Conservation (phyloP, 1,139 yeast species). For the Candida sanyaensis region DNA sequence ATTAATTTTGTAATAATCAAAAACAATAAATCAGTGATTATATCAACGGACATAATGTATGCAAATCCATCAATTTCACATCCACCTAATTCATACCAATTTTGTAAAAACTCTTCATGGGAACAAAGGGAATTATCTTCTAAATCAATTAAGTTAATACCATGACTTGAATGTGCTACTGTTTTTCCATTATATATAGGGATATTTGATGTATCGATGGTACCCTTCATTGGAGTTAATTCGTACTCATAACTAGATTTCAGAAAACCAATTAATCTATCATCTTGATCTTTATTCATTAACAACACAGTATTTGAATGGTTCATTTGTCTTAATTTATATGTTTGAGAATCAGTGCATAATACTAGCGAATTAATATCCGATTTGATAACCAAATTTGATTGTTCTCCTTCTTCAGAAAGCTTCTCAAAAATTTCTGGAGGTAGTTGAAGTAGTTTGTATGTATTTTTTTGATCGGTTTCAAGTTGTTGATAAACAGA, state of each 20-base stretch:
- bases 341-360: constrained; percentile 62
- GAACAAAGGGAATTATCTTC: constrained; percentile 57
- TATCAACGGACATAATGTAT: constrained; percentile 23
- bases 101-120: constrained; percentile 46
- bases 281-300: constrained; percentile 28
- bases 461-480: constrained; percentile 28
- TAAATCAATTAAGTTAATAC: constrained; percentile 33
- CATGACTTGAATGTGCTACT: background rate
- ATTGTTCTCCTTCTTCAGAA: constrained; percentile 18
- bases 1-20: constrained; percentile 53
- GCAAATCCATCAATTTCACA: constrained; percentile 44
- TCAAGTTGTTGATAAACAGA: constrained; percentile 29
- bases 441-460: constrained; percentile 61
- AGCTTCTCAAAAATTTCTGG: constrained; percentile 53
- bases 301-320: constrained; percentile 82
- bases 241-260: constrained; percentile 54
- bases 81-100: constrained; percentile 63
- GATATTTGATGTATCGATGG: constrained; percentile 40
- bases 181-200: constrained; percentile 48
- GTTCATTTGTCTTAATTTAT: constrained; percentile 72
- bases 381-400: constrained; percentile 50
- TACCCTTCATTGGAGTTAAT: constrained; percentile 39
- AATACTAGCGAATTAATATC: constrained; percentile 49
- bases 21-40: constrained; percentile 35
- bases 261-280: constrained; percentile 39